A percentile compares a stretch with the other conserved stretches of the same genome.
Conservation (phyloP, 805 yeast species). For the Dipodascus albidus region DNA sequence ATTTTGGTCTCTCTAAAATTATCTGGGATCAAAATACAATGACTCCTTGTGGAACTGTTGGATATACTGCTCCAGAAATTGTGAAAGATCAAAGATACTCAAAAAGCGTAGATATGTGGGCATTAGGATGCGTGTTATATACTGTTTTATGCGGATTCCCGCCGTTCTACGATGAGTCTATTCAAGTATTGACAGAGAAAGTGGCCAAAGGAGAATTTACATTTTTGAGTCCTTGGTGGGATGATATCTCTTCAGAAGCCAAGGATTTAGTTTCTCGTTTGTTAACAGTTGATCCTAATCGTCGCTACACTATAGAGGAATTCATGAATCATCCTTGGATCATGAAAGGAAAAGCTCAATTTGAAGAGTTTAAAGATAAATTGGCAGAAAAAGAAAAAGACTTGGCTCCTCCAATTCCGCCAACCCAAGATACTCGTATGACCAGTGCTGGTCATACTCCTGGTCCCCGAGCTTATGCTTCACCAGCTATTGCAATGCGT, state of each 20-base stretch:
- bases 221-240: conserved; percentile 83
- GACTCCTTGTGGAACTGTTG: conserved; percentile 98
- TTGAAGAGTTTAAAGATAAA: neutral
- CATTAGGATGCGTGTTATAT: conserved; percentile 89
- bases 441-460: conserved; percentile 3
- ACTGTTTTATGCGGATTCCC: conserved; percentile 95
- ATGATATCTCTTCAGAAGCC: conserved; percentile 59
- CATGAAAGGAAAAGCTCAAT: conserved; percentile 12
- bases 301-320: conserved; percentile 60
- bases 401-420: neutral
- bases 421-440: neutral
- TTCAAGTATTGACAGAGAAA: conserved; percentile 61
- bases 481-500: conserved; percentile 59
- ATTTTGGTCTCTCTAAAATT: conserved; percentile 88
- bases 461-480: conserved; percentile 12
- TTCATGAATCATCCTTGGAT: conserved; percentile 74
- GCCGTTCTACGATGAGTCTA: conserved; percentile 83
- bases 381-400: neutral
- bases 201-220: conserved; percentile 73
- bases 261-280: conserved; percentile 56
- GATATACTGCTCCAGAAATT: conserved; percentile 97
- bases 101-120: conserved; percentile 98
- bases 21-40: conserved; percentile 80
- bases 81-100: conserved; percentile 89
- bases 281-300: conserved; percentile 58